These are phyloP conservation scores for Zasmidium citrigriseum DNA, from an alignment of 2,329 filamentous ascomycete genomes.

Conservation along the genomic window DNA sequence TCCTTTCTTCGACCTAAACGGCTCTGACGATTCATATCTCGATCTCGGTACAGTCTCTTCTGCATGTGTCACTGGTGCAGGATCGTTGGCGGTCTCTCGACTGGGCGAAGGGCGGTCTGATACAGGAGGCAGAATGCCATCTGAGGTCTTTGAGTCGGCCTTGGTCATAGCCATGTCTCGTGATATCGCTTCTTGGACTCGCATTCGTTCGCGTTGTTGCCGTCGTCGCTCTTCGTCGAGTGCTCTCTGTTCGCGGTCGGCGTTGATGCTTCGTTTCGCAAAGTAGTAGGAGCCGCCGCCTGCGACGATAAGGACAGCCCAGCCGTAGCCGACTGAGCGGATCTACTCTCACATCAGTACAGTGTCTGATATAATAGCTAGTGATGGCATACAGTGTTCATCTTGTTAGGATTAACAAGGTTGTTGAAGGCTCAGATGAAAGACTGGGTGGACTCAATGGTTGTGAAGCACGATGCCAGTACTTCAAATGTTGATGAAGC, in stretches of 20 bases:
- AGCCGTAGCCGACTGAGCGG: conserved; percentile 67
- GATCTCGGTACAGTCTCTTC: conserved; percentile 71
- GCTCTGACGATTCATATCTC: conserved; percentile 81
- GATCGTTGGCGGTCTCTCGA: conserved; percentile 53
- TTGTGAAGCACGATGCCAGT: background rate
- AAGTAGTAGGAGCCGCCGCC: conserved; percentile 94
- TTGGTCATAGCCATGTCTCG: conserved; percentile 14
- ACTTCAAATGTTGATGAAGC: background rate
- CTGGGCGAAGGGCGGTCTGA: conserved; percentile 23
- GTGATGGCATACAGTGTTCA: conserved; percentile 25
- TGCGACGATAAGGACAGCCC: conserved; percentile 84
- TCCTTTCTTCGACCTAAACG: conserved; percentile 77
- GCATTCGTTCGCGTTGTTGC: conserved; percentile 25
- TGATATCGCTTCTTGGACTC: conserved; percentile 24
- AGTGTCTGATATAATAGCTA: background rate
- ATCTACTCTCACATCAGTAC: conserved; percentile 10
- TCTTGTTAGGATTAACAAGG: conserved; percentile 6
- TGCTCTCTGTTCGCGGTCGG: conserved; percentile 74
- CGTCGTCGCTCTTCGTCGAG: conserved; percentile 63
- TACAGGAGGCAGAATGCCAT: conserved; percentile 32
- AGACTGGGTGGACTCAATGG: background rate
- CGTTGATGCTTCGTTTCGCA: conserved; percentile 91
- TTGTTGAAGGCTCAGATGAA: background rate
- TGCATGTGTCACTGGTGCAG: conserved; percentile 82
- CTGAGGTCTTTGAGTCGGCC: conserved; percentile 34